phyloP scores from a whole-genome alignment of 805 yeast genomes.

The Wickerhamiella sorbophila region DNA sequence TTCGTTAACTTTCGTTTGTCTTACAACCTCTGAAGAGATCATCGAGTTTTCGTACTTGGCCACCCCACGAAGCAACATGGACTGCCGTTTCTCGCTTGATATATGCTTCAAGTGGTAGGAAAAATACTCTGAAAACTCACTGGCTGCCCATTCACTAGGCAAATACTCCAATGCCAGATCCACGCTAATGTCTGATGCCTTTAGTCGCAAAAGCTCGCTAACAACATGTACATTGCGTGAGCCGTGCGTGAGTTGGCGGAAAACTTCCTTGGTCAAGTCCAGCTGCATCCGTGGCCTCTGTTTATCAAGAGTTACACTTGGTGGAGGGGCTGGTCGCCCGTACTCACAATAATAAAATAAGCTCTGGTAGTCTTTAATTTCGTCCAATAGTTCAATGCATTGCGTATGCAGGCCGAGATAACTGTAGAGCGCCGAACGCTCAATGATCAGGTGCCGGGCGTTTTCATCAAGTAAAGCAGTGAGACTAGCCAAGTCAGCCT shows the following conservation, averaged over 20 bases:
- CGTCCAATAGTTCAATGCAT: conserved; percentile 22
- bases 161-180: conserved; percentile 3
- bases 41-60: conserved; percentile 1
- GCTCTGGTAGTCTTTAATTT: conserved; percentile 23
- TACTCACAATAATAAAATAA: conserved; percentile 23
- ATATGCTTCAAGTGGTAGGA: not conserved
- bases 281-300: not conserved
- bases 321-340: conserved; percentile 9
- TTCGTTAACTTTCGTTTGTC: too few relatives aligned
- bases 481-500: conserved; percentile 5
- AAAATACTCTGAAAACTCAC: conserved; percentile 4
- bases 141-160: conserved; percentile 5
- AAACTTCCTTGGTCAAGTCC: conserved; percentile 5
- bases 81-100: not conserved
- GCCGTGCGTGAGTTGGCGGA: conserved; percentile 2
- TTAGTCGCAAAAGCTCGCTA: conserved; percentile 5
- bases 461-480: conserved; percentile 17
- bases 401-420: conserved; percentile 24
- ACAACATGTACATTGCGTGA: not conserved
- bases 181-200: not conserved
- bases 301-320: not conserved
- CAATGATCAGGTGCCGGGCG: conserved; percentile 19
- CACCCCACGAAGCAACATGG: conserved; percentile 1
- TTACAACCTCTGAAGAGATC: not conserved
- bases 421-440: conserved; percentile 23